Evolutionary conservation across 306 rosid genomes (phyloP).

Genomic region (Trifolium pratense): DNA sequence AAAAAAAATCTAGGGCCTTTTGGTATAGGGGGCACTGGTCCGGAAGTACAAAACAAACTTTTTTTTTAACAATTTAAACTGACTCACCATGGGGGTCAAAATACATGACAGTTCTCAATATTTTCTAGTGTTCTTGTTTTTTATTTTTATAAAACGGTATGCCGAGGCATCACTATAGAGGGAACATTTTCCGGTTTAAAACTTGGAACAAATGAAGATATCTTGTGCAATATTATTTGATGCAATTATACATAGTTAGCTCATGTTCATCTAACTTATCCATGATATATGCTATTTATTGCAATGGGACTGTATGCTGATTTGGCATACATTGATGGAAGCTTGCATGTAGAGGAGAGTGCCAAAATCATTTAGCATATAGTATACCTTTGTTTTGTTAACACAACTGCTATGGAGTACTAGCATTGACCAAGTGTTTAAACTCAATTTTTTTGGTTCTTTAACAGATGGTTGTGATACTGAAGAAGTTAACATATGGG

Average conservation of each 20-base stretch:
- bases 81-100: slow-evolving; percentile 19
- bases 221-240: background rate
- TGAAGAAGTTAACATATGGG: slow-evolving; percentile 89
- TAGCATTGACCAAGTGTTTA: slow-evolving; percentile 3
- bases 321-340: slow-evolving; percentile 23
- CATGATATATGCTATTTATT: slow-evolving; percentile 1
- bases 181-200: too few relatives aligned
- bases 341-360: slow-evolving; percentile 19
- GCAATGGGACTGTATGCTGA: slow-evolving; percentile 2
- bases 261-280: slow-evolving; percentile 32
- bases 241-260: slow-evolving; percentile 9
- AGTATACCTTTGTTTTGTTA: slow-evolving; percentile 5
- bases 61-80: slow-evolving; percentile 20
- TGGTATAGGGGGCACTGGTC: slow-evolving; percentile 1
- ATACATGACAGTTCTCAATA: slow-evolving; percentile 6
- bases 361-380: background rate
- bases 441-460: slow-evolving; percentile 41
- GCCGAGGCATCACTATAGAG: too few relatives aligned
- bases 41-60: background rate
- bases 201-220: too few relatives aligned
- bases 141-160: too few relatives aligned
- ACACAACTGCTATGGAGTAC: background rate
- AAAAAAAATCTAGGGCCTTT: slow-evolving; percentile 1
- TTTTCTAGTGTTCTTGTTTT: background rate
- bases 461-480: slow-evolving; percentile 87